Conservation (phyloP, 352 stramenopile genomes). For the Pythium coloratum region DNA sequence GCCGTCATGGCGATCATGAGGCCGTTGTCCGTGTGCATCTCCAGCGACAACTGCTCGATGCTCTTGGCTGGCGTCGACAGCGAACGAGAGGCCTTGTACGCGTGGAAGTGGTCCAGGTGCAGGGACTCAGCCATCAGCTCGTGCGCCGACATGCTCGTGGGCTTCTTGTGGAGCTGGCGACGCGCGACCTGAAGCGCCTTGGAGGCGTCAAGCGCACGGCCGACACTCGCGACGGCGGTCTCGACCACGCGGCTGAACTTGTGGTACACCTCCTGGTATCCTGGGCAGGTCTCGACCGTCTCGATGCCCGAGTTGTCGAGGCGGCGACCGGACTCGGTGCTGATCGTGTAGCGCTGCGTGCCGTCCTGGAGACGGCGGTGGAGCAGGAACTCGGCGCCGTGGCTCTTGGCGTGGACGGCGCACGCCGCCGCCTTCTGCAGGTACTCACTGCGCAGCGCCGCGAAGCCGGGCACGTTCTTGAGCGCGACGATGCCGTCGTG, state of each 20-base stretch:
- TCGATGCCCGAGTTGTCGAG: slow-evolving; percentile 41
- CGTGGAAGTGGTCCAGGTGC: slow-evolving; percentile 82
- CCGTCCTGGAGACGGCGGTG: slow-evolving; percentile 65
- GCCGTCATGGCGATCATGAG: slow-evolving; percentile 74
- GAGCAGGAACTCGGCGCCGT: slow-evolving; percentile 65
- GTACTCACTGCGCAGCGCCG: slow-evolving; percentile 48
- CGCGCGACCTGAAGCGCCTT: slow-evolving; percentile 46
- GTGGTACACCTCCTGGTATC: slow-evolving; percentile 53
- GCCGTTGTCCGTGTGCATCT: slow-evolving; percentile 78
- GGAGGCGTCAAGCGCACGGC: slow-evolving; percentile 55
- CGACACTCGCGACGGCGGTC: slow-evolving; percentile 53
- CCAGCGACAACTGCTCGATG: slow-evolving; percentile 50
- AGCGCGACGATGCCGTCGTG: slow-evolving; percentile 72
- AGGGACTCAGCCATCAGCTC: slow-evolving; percentile 66
- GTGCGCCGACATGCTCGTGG: slow-evolving; percentile 43
- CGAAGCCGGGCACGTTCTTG: slow-evolving; percentile 70
- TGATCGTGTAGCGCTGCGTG: slow-evolving; percentile 77
- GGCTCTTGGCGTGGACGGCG: slow-evolving; percentile 44
- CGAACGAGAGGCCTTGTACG: slow-evolving; percentile 48
- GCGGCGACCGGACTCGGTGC: slow-evolving; percentile 51
- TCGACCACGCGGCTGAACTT: slow-evolving; percentile 61
- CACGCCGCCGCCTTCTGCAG: slow-evolving; percentile 58
- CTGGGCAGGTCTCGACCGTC: slow-evolving; percentile 49
- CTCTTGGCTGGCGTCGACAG: slow-evolving; percentile 19
- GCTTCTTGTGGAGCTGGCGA: slow-evolving; percentile 14